Conservation (phyloP, 1,284 basidiomycete genomes). For the Ceratobasidium sp. region DNA sequence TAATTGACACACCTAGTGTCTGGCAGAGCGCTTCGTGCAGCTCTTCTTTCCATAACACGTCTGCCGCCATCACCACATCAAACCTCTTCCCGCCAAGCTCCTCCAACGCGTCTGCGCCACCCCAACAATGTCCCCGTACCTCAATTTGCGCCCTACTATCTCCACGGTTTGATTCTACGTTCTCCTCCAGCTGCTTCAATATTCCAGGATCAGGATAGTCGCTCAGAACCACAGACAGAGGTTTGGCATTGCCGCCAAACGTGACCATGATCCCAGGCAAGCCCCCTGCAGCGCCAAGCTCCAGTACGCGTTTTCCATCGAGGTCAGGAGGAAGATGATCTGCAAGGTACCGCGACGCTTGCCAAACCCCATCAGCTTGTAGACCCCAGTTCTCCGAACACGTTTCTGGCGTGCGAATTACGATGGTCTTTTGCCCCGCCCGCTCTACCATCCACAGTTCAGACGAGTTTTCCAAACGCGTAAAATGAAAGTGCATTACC, state of each 20-base stretch:
- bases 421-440: conserved; percentile 13
- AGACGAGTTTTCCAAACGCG: not conserved
- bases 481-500: not conserved
- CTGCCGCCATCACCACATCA: conserved; percentile 48
- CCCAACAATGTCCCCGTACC: conserved; percentile 47
- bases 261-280: conserved; percentile 46
- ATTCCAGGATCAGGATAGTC: conserved; percentile 49
- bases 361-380: conserved; percentile 49
- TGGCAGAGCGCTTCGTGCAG: conserved; percentile 45
- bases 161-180: conserved; percentile 29
- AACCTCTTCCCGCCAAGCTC: conserved; percentile 34
- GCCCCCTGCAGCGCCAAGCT: conserved; percentile 48
- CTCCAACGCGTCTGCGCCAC: not conserved
- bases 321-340: conserved; percentile 38
- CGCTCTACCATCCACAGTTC: conserved; percentile 1
- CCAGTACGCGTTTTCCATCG: conserved; percentile 40
- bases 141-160: conserved; percentile 7
- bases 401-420: conserved; percentile 40
- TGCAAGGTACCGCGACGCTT: conserved; percentile 46
- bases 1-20: conserved; percentile 36
- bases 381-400: conserved; percentile 47
- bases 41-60: conserved; percentile 47
- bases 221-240: conserved; percentile 41
- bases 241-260: conserved; percentile 21
- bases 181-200: conserved; percentile 31